Evolutionary conservation across 345 rosid species (phyloP).

Genomic region (Crucihimalaya himalaica): DNA sequence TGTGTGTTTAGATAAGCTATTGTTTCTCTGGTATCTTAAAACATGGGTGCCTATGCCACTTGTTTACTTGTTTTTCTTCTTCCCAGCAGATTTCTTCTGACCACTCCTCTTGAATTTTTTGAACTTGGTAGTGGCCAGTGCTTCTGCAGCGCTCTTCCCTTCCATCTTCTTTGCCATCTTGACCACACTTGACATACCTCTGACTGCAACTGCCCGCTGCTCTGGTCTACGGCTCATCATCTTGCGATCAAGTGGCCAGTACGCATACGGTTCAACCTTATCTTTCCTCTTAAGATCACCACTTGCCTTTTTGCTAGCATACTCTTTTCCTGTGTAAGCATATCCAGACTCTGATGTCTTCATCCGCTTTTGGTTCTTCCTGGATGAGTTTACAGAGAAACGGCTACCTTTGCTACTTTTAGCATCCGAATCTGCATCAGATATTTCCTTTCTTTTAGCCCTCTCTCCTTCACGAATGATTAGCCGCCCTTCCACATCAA

Average conservation of each 20-base stretch:
- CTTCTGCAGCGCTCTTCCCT: constrained; percentile 60
- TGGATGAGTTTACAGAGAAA: constrained; percentile 50
- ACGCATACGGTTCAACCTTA: constrained; percentile 92
- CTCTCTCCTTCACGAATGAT: constrained; percentile 61
- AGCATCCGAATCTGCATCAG: constrained; percentile 52
- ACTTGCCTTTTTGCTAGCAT: constrained; percentile 83
- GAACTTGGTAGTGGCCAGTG: constrained; percentile 37
- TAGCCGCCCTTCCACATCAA: constrained; percentile 79
- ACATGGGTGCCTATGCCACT: neutral
- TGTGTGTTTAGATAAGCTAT: constrained; percentile 12
- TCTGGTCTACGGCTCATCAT: constrained; percentile 94
- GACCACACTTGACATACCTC: constrained; percentile 86
- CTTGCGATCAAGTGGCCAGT: constrained; percentile 97
- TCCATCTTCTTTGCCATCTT: constrained; percentile 74
- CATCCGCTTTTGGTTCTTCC: constrained; percentile 62
- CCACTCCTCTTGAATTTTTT: constrained; percentile 33
- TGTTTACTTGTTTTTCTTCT: constrained; percentile 41
- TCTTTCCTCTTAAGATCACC: constrained; percentile 88
- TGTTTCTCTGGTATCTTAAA: constrained; percentile 1
- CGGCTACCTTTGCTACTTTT: constrained; percentile 63
- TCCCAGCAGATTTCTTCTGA: constrained; percentile 41
- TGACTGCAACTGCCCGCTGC: constrained; percentile 82
- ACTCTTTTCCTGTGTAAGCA: constrained; percentile 87
- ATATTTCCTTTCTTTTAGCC: constrained; percentile 46
- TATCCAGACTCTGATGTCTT: constrained; percentile 78